These are phyloP conservation scores for Solanum hybrid DNA, from an alignment of 305 asterid species.

Conservation along the genomic window DNA sequence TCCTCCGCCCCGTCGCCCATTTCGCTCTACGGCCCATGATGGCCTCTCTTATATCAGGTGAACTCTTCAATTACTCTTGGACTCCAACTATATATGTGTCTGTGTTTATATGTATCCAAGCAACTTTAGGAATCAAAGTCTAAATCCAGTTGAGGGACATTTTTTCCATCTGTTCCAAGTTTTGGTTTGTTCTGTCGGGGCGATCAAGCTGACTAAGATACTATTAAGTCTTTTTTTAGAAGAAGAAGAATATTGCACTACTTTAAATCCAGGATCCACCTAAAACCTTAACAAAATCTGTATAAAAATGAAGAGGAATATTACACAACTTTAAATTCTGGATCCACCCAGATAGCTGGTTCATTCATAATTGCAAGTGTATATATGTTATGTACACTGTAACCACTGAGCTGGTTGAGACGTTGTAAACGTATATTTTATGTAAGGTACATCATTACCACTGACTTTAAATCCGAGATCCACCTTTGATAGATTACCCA, in stretches of 20 bases:
- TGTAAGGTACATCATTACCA: neutral
- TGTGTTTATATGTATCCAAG: neutral
- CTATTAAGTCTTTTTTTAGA: neutral
- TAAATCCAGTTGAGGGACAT: neutral
- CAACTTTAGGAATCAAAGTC: neutral
- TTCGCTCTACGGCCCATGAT: constrained; percentile 22
- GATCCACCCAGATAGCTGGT: neutral
- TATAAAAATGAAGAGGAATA: neutral
- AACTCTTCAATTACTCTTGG: neutral
- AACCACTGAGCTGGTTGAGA: neutral
- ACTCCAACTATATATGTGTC: neutral
- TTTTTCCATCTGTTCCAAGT: neutral
- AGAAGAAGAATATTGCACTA: neutral
- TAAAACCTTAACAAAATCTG: neutral
- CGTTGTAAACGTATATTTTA: neutral
- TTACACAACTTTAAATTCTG: neutral
- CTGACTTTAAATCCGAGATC: neutral
- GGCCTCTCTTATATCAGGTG: constrained; percentile 84
- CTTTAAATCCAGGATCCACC: neutral
- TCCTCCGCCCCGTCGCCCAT: constrained; percentile 28
- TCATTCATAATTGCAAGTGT: neutral
- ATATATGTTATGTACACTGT: neutral
- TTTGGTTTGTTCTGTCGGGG: neutral
- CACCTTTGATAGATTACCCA: neutral
- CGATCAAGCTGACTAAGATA: neutral